Evolutionary conservation across 148 eudicot genomes (phyloP).

Genomic region (Euryodendron excelsum): DNA sequence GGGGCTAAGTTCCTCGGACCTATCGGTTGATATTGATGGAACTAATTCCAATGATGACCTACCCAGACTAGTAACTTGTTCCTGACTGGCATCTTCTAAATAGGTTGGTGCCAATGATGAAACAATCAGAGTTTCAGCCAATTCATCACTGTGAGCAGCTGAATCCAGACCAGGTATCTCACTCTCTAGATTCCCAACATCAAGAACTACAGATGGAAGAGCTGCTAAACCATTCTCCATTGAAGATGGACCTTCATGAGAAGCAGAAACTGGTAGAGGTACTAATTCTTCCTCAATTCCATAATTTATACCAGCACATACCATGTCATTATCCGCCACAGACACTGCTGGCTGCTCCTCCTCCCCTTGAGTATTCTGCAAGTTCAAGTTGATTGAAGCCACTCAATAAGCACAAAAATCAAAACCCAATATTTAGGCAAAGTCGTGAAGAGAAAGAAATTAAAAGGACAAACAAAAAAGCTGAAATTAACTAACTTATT

Average conservation of each 20-base stretch:
- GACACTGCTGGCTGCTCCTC: constrained; percentile 36
- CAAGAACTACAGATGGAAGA: constrained; percentile 44
- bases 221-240: constrained; percentile 30
- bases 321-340: constrained; percentile 30
- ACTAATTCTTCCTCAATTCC: constrained; percentile 26
- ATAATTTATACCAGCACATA: constrained; percentile 23
- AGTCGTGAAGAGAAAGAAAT: not conserved
- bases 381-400: constrained; percentile 19
- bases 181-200: constrained; percentile 42
- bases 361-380: constrained; percentile 39
- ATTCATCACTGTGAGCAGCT: constrained; percentile 40
- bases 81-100: constrained; percentile 56
- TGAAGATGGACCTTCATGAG: constrained; percentile 33
- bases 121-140: constrained; percentile 34
- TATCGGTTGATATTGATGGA: constrained; percentile 79
- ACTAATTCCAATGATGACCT: constrained; percentile 40
- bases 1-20: constrained; percentile 90
- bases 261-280: constrained; percentile 35
- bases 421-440: not conserved
- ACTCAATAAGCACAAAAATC: constrained; percentile 6
- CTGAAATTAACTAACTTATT: not conserved
- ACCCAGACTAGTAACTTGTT: constrained; percentile 44
- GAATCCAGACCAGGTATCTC: constrained; percentile 85
- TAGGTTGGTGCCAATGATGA: constrained; percentile 46
- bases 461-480: not conserved